Evolutionary conservation across 495 filamentous ascomycete genomes (phyloP).

Genomic region (Hypoxylon rickii): DNA sequence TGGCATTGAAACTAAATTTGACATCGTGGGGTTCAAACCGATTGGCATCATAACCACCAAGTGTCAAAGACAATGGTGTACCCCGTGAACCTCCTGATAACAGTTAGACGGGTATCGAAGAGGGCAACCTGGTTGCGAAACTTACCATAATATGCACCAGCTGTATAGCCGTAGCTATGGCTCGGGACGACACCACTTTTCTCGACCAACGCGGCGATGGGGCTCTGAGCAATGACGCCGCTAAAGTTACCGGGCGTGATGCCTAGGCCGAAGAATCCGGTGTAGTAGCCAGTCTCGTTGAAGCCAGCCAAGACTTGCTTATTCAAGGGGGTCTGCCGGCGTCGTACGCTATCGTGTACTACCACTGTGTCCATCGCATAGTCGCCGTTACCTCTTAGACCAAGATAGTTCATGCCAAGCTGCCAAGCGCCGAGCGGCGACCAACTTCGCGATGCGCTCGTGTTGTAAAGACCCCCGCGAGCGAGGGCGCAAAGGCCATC

Average conservation of each 20-base stretch:
- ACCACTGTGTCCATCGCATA: slow-evolving; percentile 63
- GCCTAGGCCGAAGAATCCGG: slow-evolving; percentile 63
- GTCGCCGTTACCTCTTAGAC: slow-evolving; percentile 56
- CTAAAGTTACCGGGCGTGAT: slow-evolving; percentile 50
- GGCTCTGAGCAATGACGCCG: slow-evolving; percentile 40
- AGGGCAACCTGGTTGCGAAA: neutral
- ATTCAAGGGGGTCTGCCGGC: slow-evolving; percentile 49
- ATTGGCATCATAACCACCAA: slow-evolving; percentile 67
- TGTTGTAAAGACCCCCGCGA: slow-evolving; percentile 60
- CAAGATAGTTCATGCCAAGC: slow-evolving; percentile 59
- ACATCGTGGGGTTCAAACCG: slow-evolving; percentile 60
- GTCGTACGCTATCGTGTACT: slow-evolving; percentile 47
- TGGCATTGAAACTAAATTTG: slow-evolving; percentile 56
- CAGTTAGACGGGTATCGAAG: slow-evolving; percentile 27
- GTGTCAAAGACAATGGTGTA: slow-evolving; percentile 60
- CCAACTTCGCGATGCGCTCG: slow-evolving; percentile 59
- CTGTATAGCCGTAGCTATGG: slow-evolving; percentile 69
- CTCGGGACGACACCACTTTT: slow-evolving; percentile 59
- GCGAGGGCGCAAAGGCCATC: slow-evolving; percentile 46
- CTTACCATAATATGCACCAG: slow-evolving; percentile 66
- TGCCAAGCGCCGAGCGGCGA: slow-evolving; percentile 57
- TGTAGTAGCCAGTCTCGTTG: slow-evolving; percentile 59
- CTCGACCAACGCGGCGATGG: slow-evolving; percentile 51
- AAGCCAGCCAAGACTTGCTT: slow-evolving; percentile 57
- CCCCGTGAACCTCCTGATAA: slow-evolving; percentile 41